phyloP scores from a whole-genome alignment of 352 stramenopile genomes.

The Globisporangium sylvaticum region DNA sequence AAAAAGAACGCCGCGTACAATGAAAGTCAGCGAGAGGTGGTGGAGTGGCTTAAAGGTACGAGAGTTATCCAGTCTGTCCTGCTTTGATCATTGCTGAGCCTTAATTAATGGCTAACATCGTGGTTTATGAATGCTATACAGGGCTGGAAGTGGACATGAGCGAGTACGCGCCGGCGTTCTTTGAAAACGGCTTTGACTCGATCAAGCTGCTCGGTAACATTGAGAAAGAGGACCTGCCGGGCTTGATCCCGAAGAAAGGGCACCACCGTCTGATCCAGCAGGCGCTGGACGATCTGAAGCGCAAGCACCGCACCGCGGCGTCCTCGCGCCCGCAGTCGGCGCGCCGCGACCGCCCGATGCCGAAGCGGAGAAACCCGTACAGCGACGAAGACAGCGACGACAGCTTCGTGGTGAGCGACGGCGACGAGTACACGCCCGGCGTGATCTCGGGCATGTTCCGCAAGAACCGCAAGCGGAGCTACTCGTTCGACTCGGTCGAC shows the following conservation, averaged over 20 bases:
- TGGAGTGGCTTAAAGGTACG: conserved; percentile 66
- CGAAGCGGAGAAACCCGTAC: conserved; percentile 54
- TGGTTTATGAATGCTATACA: neutral
- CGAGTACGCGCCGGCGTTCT: conserved; percentile 76
- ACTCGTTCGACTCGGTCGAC: conserved; percentile 76
- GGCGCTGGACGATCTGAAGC: conserved; percentile 67
- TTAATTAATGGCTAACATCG: neutral
- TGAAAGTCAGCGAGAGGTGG: conserved; percentile 72
- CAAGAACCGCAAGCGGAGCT: conserved; percentile 66
- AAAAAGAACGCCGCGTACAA: conserved; percentile 48
- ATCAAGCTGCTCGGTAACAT: conserved; percentile 82
- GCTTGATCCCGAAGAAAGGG: conserved; percentile 76
- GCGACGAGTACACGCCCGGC: conserved; percentile 70
- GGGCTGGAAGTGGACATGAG: conserved; percentile 76
- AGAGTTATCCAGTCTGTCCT: neutral
- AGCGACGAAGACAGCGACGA: conserved; percentile 86
- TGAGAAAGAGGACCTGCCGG: conserved; percentile 61
- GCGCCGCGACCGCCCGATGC: conserved; percentile 13
- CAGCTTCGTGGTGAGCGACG: conserved; percentile 82
- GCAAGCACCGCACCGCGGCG: conserved; percentile 60
- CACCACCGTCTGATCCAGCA: conserved; percentile 83
- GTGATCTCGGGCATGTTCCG: conserved; percentile 78
- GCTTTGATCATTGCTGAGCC: neutral
- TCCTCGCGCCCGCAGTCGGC: conserved; percentile 30
- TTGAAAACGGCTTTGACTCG: conserved; percentile 87